phyloP scores from a whole-genome alignment of 192 early-diverging fungal genomes.

The Rhizoclosmatium globosum region DNA sequence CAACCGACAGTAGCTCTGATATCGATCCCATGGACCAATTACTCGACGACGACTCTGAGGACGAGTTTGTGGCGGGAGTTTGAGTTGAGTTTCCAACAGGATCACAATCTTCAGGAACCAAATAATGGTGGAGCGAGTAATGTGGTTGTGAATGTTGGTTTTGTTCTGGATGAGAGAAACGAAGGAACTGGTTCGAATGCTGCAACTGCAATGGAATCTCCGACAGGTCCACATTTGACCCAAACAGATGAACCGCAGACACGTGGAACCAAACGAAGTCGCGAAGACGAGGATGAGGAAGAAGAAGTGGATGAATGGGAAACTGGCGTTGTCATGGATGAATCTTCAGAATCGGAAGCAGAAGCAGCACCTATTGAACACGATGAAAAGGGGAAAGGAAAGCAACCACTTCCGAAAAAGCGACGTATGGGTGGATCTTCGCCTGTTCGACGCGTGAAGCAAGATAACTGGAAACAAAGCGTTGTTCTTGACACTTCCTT shows the following conservation, averaged over 20 bases:
- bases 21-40: background rate
- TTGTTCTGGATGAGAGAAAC: background rate
- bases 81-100: background rate
- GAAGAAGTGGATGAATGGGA: conserved; percentile 33
- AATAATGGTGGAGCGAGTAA: no score
- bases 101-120: background rate
- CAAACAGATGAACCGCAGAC: background rate
- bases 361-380: background rate
- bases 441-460: background rate
- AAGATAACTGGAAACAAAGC: conserved; percentile 1
- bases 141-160: background rate
- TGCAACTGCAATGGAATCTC: background rate
- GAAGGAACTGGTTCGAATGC: background rate
- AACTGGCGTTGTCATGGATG: background rate
- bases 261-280: conserved; percentile 24
- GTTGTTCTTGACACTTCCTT: conserved; percentile 22
- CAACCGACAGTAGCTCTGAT: no score
- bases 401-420: conserved; percentile 12
- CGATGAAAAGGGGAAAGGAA: conserved; percentile 3
- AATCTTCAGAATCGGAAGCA: background rate
- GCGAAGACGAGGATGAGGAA: conserved; percentile 12
- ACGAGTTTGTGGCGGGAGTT: background rate
- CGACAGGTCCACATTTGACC: background rate
- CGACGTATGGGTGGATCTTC: background rate
- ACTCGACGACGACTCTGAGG: background rate